Conservation (phyloP, 192 early-diverging fungal species). For the Coemansia furcata region DNA sequence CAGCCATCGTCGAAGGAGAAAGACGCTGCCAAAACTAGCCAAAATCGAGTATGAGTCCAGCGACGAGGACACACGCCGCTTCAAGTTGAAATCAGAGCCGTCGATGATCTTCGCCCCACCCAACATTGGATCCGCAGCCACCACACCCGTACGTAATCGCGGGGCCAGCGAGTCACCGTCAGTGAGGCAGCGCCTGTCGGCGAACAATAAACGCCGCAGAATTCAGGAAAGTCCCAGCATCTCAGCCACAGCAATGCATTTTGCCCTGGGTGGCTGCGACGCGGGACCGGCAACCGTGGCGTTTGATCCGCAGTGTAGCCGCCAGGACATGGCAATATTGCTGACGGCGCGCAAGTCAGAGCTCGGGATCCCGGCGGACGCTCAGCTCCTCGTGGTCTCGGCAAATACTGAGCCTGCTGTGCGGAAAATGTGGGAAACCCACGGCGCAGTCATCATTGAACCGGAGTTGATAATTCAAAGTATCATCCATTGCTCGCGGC, state of each 20-base stretch:
- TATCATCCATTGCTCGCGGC: slow-evolving; percentile 28
- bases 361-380: slow-evolving; percentile 5
- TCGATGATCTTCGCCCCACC: slow-evolving; percentile 23
- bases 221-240: slow-evolving; percentile 10
- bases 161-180: background rate
- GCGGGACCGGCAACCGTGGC: background rate
- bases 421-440: slow-evolving; percentile 7
- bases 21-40: slow-evolving; percentile 7
- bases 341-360: slow-evolving; percentile 17
- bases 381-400: slow-evolving; percentile 7
- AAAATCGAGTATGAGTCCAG: slow-evolving; percentile 8
- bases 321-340: slow-evolving; percentile 5
- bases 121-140: background rate
- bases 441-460: slow-evolving; percentile 12
- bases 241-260: background rate
- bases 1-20: background rate
- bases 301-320: slow-evolving; percentile 7
- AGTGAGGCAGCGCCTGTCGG: background rate
- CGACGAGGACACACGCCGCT: background rate
- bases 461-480: slow-evolving; percentile 47
- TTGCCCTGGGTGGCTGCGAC: slow-evolving; percentile 2
- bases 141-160: background rate
- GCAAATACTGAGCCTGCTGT: background rate
- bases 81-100: slow-evolving; percentile 13
- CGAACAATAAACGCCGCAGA: slow-evolving; percentile 10